Evolutionary conservation across 129 eudicot species (phyloP), one percentile per base, ranked within the genome.

Genomic region (Oenanthe sinensis): DNA sequence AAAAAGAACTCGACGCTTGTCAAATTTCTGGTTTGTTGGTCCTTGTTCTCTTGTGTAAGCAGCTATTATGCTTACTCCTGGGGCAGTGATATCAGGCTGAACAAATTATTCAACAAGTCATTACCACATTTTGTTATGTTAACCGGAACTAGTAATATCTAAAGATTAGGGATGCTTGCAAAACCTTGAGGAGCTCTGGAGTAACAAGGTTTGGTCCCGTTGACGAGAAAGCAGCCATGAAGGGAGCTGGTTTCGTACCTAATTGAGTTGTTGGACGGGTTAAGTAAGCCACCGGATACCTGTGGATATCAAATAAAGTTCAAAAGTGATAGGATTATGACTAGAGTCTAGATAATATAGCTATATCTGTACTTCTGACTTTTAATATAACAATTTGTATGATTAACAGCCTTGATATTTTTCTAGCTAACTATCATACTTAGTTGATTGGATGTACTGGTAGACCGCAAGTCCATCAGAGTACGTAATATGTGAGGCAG

Each of bases 21-120:
- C 83, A 47, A 2, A 65, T 9, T 49, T 28, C 4, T 55, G 60
- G 6, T 11, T 16, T 26, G 63, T 39, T 12, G 83, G 79, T 74
- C 71, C 52, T 46, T 16, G 40, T 45, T 65, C 76, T 71, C 54
- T 83, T 3, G 82, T 44, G 69, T 73, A 71, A 22, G 87, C 84
- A 68, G 87, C 87, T 28, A 84, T 81, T 33, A 84, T 84, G 44
- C 60, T 81, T 14, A 80, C 87, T 80, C 87, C 87, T 37, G 87
- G 87, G 58, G 79, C 87, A 17, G 84, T 81, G 28, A 84, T 84
- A 40, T 84, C 84, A 14, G 87, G 87, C 87, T 84, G 79, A 26
- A 71, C 14, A 36, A 3, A 52, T 63, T 24, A 63, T 15, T 15
- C 6, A 33, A 20, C 42, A 77, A 8, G 19, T 49, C 6, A 52